A percentile compares a stretch with the other conserved stretches of the same genome.
These are phyloP conservation scores for Pythium phragmiticola DNA, from an alignment of 352 stramenopile species.

Conservation along the genomic window DNA sequence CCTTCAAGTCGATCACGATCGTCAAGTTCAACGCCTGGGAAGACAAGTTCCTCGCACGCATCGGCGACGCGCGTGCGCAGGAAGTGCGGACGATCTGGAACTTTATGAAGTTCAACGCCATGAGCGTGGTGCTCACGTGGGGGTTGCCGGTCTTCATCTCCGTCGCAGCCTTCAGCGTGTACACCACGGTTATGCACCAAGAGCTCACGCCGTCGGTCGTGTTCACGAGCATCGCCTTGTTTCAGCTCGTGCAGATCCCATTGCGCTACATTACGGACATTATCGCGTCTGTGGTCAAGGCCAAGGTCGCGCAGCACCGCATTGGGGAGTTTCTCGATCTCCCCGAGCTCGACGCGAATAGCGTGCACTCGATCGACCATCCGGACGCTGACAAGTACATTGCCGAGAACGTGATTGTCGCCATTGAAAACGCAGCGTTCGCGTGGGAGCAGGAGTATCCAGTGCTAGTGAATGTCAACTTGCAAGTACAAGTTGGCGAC, in stretches of 20 bases:
- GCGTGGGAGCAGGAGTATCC: background rate
- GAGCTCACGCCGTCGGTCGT: slow-evolving; percentile 74
- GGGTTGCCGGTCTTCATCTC: slow-evolving; percentile 47
- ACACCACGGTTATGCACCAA: slow-evolving; percentile 57
- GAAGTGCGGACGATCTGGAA: slow-evolving; percentile 25
- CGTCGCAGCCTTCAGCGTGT: slow-evolving; percentile 41
- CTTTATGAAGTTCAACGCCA: slow-evolving; percentile 10
- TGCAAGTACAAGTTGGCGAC: too few relatives aligned
- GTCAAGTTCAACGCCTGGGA: slow-evolving; percentile 94
- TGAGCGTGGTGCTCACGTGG: slow-evolving; percentile 17
- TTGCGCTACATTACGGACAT: slow-evolving; percentile 40
- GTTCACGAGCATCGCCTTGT: slow-evolving; percentile 57
- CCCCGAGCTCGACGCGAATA: too few relatives aligned
- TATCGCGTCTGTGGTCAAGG: slow-evolving; percentile 73
- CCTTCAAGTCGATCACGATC: slow-evolving; percentile 79
- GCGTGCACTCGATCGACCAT: too few relatives aligned
- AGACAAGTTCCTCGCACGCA: slow-evolving; percentile 70
- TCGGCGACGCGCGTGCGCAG: slow-evolving; percentile 24
- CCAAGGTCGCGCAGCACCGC: slow-evolving; percentile 15
- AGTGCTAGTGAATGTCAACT: too few relatives aligned
- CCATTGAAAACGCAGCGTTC: background rate
- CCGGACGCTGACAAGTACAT: too few relatives aligned
- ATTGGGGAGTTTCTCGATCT: too few relatives aligned
- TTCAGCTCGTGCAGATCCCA: slow-evolving; percentile 72
- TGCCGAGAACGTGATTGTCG: too few relatives aligned